Percentiles rank a stretch among this genome's conserved stretches.
Conservation (phyloP, 495 filamentous ascomycete species). For the Cryomyces minteri region DNA sequence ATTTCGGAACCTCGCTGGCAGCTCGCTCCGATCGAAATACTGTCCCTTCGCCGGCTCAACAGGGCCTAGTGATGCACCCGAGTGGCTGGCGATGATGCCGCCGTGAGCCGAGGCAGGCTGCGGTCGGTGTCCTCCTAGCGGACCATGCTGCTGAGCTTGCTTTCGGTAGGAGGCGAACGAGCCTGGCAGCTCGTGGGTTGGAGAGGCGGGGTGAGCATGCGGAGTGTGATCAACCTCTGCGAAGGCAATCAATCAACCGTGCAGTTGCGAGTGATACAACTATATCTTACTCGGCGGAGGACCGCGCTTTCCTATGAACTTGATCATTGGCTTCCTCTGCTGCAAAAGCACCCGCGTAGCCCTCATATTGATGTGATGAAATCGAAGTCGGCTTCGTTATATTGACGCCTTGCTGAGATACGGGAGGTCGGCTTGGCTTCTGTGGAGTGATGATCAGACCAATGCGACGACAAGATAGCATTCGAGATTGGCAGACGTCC, state of each 20-base stretch:
- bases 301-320: slow-evolving; percentile 73
- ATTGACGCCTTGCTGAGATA: no score
- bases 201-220: slow-evolving; percentile 46
- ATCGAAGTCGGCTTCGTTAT: no score
- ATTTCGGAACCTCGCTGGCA: slow-evolving; percentile 68
- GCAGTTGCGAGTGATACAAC: no score
- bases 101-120: slow-evolving; percentile 23
- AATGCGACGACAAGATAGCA: no score
- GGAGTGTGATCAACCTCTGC: slow-evolving; percentile 56
- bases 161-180: slow-evolving; percentile 83
- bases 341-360: slow-evolving; percentile 16
- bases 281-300: no score
- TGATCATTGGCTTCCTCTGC: slow-evolving; percentile 41
- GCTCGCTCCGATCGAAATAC: slow-evolving; percentile 76
- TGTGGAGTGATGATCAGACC: no score
- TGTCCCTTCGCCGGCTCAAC: slow-evolving; percentile 52
- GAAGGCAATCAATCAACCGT: no score
- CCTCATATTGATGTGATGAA: slow-evolving; percentile 11
- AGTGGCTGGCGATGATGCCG: slow-evolving; percentile 40
- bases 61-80: slow-evolving; percentile 51
- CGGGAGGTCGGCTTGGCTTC: no score
- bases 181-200: slow-evolving; percentile 37
- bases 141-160: slow-evolving; percentile 87
- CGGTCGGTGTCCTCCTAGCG: slow-evolving; percentile 39
- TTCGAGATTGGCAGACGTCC: no score